These are phyloP conservation scores for Neurospora terricola DNA, from an alignment of 495 filamentous ascomycete species.

Conservation along the genomic window DNA sequence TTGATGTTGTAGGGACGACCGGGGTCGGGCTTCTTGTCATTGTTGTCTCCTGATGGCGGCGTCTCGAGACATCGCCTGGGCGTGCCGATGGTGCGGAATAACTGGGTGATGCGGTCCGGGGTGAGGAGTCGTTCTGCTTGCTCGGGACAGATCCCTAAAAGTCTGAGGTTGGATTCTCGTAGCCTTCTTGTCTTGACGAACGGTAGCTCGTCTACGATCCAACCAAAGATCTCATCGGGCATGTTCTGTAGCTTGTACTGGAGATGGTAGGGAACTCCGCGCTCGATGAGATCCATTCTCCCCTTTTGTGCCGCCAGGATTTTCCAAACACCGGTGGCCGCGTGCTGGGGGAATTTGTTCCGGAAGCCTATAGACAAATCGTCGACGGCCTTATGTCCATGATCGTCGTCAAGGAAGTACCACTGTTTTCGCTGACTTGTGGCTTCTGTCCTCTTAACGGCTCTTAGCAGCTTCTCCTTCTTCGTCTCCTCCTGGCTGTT, in stretches of 20 bases:
- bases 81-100: conserved; percentile 34
- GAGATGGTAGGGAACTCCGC: conserved; percentile 56
- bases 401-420: conserved; percentile 52
- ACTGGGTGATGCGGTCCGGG: conserved; percentile 21
- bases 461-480: conserved; percentile 51
- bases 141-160: conserved; percentile 24
- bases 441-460: conserved; percentile 67
- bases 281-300: conserved; percentile 55
- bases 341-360: conserved; percentile 23
- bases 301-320: conserved; percentile 37
- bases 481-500: conserved; percentile 43
- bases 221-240: conserved; percentile 61
- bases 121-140: conserved; percentile 30
- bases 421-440: conserved; percentile 48
- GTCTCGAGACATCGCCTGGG: conserved; percentile 18
- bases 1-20: conserved; percentile 17
- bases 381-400: conserved; percentile 1
- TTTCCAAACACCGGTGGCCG: conserved; percentile 24
- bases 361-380: conserved; percentile 18
- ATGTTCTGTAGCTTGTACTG: conserved; percentile 40
- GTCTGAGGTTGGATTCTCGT: conserved; percentile 52
- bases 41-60: background rate
- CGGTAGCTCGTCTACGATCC: conserved; percentile 64
- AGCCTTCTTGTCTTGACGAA: conserved; percentile 51
- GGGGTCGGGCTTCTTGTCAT: conserved; percentile 7